Conservation (phyloP, 768 basidiomycete species). For the Auriculariales sp. region DNA sequence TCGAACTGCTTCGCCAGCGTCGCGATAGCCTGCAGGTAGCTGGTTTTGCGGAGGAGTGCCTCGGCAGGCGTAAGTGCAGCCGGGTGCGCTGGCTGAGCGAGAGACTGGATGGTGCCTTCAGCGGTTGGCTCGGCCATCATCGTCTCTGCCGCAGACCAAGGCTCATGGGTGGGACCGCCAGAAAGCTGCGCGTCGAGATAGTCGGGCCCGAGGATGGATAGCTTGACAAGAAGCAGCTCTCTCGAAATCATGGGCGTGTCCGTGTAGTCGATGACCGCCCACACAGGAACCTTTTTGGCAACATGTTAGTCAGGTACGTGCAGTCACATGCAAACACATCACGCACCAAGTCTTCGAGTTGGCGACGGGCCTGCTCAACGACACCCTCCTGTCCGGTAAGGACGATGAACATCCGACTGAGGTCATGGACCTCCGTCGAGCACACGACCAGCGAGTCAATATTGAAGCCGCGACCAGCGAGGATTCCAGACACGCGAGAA, state of each 20-base stretch:
- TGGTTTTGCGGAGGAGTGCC: conserved; percentile 77
- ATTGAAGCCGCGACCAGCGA: conserved; percentile 96
- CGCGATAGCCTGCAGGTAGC: conserved; percentile 78
- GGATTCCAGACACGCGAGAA: conserved; percentile 91
- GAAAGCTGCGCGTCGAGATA: conserved; percentile 85
- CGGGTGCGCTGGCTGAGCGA: conserved; percentile 27
- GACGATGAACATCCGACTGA: conserved; percentile 96
- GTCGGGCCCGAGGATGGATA: conserved; percentile 94
- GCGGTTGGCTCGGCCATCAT: conserved; percentile 30
- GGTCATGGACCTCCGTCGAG: conserved; percentile 90
- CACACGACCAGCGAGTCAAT: conserved; percentile 98
- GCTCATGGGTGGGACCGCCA: conserved; percentile 70
- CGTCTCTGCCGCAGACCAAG: conserved; percentile 10
- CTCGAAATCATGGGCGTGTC: conserved; percentile 82
- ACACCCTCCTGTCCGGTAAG: conserved; percentile 94
- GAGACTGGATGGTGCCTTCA: conserved; percentile 53
- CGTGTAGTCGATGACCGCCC: conserved; percentile 98
- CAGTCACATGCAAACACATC: neutral
- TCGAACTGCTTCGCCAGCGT: conserved; percentile 79
- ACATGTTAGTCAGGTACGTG: neutral
- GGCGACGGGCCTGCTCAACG: conserved; percentile 90
- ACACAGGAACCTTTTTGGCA: conserved; percentile 74
- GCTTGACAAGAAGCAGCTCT: conserved; percentile 88
- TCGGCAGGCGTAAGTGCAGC: conserved; percentile 48
- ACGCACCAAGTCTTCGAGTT: conserved; percentile 89